These are phyloP conservation scores for Mortierella polycephala DNA, from an alignment of 371 early-diverging fungal species.

Conservation along the genomic window DNA sequence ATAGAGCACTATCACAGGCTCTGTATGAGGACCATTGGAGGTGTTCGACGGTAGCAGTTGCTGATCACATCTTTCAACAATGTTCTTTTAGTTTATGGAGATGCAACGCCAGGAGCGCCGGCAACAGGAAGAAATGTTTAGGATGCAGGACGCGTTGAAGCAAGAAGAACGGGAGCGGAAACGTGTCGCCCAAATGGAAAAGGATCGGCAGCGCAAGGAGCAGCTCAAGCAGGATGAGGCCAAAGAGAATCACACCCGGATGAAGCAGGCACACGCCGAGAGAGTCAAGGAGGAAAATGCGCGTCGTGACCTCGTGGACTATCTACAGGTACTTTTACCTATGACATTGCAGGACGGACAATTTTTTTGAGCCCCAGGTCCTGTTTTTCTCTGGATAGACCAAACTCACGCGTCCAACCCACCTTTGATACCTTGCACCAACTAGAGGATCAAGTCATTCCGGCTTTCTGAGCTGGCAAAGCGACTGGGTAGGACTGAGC, in stretches of 20 bases:
- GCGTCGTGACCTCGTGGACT: slow-evolving; percentile 33
- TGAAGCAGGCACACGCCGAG: slow-evolving; percentile 21
- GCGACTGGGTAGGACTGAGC: slow-evolving; percentile 38
- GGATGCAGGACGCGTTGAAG: slow-evolving; percentile 25
- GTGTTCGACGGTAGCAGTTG: too few species aligned
- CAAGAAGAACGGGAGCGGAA: slow-evolving; percentile 44
- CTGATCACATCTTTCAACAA: not conserved
- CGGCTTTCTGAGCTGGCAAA: slow-evolving; percentile 18
- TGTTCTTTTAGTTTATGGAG: slow-evolving; percentile 34
- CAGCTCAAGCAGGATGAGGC: slow-evolving; percentile 28
- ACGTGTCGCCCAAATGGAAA: slow-evolving; percentile 35
- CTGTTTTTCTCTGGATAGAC: not conserved
- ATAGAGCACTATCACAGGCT: not conserved
- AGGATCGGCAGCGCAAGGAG: slow-evolving; percentile 42
- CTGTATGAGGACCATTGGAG: too few species aligned
- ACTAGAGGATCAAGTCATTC: slow-evolving; percentile 43
- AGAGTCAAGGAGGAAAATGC: slow-evolving; percentile 27
- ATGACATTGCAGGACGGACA: not conserved
- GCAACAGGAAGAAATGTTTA: slow-evolving; percentile 50
- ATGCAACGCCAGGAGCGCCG: slow-evolving; percentile 47
- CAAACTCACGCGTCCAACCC: too few species aligned
- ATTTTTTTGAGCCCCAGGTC: not conserved
- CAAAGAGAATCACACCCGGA: slow-evolving; percentile 21
- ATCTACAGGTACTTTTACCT: slow-evolving; percentile 26
- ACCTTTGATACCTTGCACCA: not conserved